Evolutionary conservation across 139 green algal genomes (phyloP), one percentile per base, ranked within the genome.

Genomic region (Mesotaenium endlicherianum): DNA sequence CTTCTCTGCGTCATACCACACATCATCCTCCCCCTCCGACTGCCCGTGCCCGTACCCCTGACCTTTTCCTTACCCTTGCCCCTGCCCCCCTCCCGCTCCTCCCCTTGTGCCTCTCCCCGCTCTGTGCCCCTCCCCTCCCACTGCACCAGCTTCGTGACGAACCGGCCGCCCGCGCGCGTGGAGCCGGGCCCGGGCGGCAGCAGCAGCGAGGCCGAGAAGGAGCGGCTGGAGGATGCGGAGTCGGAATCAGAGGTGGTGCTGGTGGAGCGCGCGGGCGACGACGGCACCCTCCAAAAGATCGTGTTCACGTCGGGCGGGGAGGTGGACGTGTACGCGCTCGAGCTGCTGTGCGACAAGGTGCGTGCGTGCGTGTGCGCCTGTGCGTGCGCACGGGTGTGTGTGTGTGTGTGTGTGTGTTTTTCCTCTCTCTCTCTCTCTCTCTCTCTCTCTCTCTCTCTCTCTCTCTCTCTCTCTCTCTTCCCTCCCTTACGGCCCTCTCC

Each of bases 331-430:
- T 85, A 86, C 11, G 91, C 87, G 17, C 89, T 98, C 16, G 95
- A 98, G 70, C 39, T 55, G 17, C 89, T 98, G 2, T 97, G 94
- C 81, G 88, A 90, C 53, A 97, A 97, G 90, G 94, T 94, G 42
- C 0, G 41, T n/a, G 17, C 57, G 17, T 68, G 71, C 0, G 0
- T 14, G 47, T 11, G 47, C 11, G 47, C 47, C 8, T 57, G 47
- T 11, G 47, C 47, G 47, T 11, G 47, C 47, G 47, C 47, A 11
- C 47, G 47, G 8, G 47, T 11, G 47, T 57, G 47, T 57, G 47
- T 57, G 47, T 11, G 47, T 26, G 8, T 57, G 47, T 57, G 47
- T 1, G 39, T 69, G 57, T 31, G 57, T 16, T 69, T 31, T 8
- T 31, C 57, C 8, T 57, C 47, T 26, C 47, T 8, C 44, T 36